Conservation (phyloP, 148 eudicot genomes). For the Silene conica region DNA sequence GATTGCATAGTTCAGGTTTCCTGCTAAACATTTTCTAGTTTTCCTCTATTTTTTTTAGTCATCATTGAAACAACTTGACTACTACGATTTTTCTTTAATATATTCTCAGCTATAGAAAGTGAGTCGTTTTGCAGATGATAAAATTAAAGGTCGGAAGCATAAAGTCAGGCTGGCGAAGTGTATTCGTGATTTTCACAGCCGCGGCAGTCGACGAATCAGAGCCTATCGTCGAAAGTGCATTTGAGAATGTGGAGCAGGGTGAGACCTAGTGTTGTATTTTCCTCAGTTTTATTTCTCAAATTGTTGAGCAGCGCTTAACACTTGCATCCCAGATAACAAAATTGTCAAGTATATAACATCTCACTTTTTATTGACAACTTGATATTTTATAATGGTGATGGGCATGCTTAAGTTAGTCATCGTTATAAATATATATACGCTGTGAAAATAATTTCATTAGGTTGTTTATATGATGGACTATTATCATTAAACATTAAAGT, state of each 20-base stretch:
- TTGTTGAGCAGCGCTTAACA: background rate
- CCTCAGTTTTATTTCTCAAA: background rate
- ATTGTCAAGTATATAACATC: background rate
- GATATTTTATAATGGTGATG: background rate
- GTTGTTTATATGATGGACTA: background rate
- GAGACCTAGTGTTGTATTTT: slow-evolving; percentile 20
- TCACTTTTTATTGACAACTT: background rate
- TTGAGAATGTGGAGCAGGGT: slow-evolving; percentile 99
- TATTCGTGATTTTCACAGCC: slow-evolving; percentile 95
- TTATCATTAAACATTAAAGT: background rate
- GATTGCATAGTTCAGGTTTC: slow-evolving; percentile 95
- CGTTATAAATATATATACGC: background rate
- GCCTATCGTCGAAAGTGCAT: slow-evolving; percentile 94
- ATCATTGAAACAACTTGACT: background rate
- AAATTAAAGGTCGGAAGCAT: slow-evolving; percentile 96
- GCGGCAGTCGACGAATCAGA: slow-evolving; percentile 97
- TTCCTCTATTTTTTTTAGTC: background rate
- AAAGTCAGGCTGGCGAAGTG: slow-evolving; percentile 98
- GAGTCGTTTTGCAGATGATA: slow-evolving; percentile 62
- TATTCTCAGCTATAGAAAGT: background rate
- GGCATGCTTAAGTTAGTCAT: background rate
- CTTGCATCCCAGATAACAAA: no score
- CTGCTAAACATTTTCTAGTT: background rate
- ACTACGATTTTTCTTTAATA: background rate
- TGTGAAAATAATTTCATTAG: background rate